Percentiles rank a stretch among this genome's conserved stretches.
These are phyloP conservation scores for Cercospora citrullina DNA, from an alignment of 2,329 filamentous ascomycete species.

Conservation along the genomic window DNA sequence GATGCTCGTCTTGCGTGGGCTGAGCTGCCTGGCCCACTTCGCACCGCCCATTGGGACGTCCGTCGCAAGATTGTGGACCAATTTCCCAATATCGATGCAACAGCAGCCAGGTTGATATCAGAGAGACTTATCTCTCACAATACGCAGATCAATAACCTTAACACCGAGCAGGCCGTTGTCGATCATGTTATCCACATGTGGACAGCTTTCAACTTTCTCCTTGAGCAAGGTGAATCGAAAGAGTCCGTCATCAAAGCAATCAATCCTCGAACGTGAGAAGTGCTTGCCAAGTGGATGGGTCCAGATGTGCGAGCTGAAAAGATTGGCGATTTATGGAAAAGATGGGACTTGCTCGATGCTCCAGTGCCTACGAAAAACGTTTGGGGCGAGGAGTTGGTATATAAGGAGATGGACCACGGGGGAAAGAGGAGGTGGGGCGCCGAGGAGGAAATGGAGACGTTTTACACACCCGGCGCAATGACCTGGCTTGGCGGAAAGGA, in stretches of 20 bases:
- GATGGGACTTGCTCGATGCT: constrained; percentile 13
- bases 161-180: constrained; percentile 19
- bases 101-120: constrained; percentile 16
- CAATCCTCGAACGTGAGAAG: constrained; percentile 17
- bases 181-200: constrained; percentile 19
- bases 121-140: constrained; percentile 9
- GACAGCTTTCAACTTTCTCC: constrained; percentile 18
- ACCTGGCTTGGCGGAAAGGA: constrained; percentile 17
- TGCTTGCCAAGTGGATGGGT: constrained; percentile 18
- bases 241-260: constrained; percentile 9
- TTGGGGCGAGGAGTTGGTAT: not conserved
- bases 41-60: not conserved
- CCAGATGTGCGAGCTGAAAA: not conserved
- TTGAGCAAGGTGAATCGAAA: constrained; percentile 6
- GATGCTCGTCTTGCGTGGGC: constrained; percentile 3
- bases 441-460: constrained; percentile 2
- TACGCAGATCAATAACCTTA: not conserved
- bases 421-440: not conserved
- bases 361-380: not conserved
- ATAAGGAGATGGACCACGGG: not conserved
- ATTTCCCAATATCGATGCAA: constrained; percentile 16
- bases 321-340: constrained; percentile 11
- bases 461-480: constrained; percentile 3
- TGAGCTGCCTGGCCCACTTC: not conserved
- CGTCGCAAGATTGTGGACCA: constrained; percentile 17